Base-by-base conservation (phyloP, 805 yeast genomes). In the Candida maris region DNA sequence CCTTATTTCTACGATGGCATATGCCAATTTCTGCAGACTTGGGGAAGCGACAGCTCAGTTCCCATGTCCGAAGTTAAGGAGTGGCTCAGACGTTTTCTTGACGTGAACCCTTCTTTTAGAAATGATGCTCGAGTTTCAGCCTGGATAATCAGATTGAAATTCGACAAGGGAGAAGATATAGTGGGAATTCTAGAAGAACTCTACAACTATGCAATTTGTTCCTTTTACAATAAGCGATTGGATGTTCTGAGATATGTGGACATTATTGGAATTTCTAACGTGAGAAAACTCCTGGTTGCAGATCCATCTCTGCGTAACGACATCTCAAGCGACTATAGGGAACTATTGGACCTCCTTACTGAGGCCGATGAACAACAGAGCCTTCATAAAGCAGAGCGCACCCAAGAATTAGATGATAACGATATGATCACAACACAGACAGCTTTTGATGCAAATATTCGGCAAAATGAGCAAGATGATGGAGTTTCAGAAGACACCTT, bases 1-100 rank as follows among this genome's bases (percentile, higher is more conserved):
- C 62, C 70, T 3, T 73, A 74, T 19, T 75, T 84, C 44, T 67
- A 78, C 17, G 77, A 79, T 46, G 84, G 85, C 24, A 68, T 83
- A 42, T 85, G 86, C 61, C 76, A 76, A 51, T 85, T 77, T 56
- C 61, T 86, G 32, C 44, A 45, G 28, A 39, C 42, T 10, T 59
- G 63, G 62, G 61, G 57, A 59, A 62, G 43, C 19, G 51, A 48
- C 32, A 52, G 51, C 27, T 30, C 41, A 5, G 52, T 47, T 29
- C 34, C 44, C 12, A 46, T 55, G 38, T 35, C 28, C 3, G 52
- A 47, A 22, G 37, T 57, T 12, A 42, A 42, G 12, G 29, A 35
- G 5, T 59, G 64, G 64, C 30, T 59, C 6, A 48, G 45, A 19
- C 44, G 49, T 6, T 47, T 48, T 23, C 28, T 39, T 7, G 26